Evolutionary conservation across 129 eudicot genomes (phyloP).

Genomic region (Smallanthus sonchifolius): DNA sequence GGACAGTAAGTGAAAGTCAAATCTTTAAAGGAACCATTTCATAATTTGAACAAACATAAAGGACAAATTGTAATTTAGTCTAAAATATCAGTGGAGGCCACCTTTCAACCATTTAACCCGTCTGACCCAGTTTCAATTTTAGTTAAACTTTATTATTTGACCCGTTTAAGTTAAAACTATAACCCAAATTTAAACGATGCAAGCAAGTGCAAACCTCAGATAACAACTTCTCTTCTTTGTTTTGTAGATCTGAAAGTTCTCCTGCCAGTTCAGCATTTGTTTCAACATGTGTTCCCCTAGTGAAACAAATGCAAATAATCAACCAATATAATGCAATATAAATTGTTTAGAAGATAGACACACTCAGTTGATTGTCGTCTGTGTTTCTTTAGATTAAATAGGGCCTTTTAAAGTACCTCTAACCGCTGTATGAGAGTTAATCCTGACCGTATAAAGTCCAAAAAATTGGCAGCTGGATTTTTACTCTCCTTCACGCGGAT

Average conservation of each 20-base stretch:
- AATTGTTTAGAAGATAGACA: too few relatives aligned
- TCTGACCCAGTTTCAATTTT: not conserved
- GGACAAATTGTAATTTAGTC: too few relatives aligned
- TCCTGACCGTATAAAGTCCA: too few relatives aligned
- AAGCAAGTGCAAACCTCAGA: slow-evolving; percentile 68
- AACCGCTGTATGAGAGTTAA: too few relatives aligned
- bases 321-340: not conserved
- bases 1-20: too few relatives aligned
- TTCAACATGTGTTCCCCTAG: slow-evolving; percentile 98
- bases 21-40: too few relatives aligned
- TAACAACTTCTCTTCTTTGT: slow-evolving; percentile 81
- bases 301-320: slow-evolving; percentile 7
- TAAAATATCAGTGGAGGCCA: not conserved
- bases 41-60: too few relatives aligned
- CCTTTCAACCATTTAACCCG: not conserved
- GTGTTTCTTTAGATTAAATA: too few relatives aligned
- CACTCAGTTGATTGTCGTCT: too few relatives aligned
- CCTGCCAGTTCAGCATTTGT: slow-evolving; percentile 87
- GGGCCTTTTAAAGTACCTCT: too few relatives aligned
- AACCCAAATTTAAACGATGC: not conserved
- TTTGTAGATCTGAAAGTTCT: slow-evolving; percentile 81
- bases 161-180: not conserved
- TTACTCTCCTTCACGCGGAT: too few relatives aligned
- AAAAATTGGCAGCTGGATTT: too few relatives aligned
- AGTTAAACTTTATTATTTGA: not conserved